Conservation (phyloP, 495 filamentous ascomycete genomes). For the Pseudevernia furfuracea region DNA sequence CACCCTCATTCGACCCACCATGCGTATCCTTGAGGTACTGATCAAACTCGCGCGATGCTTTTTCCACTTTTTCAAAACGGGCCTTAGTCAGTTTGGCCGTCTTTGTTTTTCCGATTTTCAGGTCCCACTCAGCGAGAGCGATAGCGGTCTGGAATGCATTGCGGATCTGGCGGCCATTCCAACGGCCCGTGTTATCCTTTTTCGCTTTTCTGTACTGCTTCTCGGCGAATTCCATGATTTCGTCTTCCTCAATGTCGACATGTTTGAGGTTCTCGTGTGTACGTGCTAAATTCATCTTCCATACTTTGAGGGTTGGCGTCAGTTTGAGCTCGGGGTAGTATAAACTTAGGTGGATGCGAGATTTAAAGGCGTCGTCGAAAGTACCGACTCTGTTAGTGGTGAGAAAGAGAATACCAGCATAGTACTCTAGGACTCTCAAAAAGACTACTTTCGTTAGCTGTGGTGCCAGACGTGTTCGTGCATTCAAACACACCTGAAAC, state of each 20-base stretch:
- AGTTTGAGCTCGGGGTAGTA: constrained; percentile 17
- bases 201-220: background rate
- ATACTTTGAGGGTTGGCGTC: constrained; percentile 15
- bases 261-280: background rate
- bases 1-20: background rate
- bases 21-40: background rate
- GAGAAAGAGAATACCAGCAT: constrained; percentile 48
- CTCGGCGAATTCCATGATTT: constrained; percentile 6
- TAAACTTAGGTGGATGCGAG: constrained; percentile 39
- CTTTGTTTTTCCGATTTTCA: background rate
- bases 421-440: constrained; percentile 47
- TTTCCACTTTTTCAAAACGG: background rate
- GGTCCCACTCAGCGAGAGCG: constrained; percentile 34
- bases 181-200: constrained; percentile 16
- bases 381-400: constrained; percentile 43
- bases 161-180: constrained; percentile 42
- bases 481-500: background rate
- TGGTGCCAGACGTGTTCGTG: background rate
- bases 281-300: constrained; percentile 1
- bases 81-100: background rate
- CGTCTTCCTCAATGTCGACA: background rate
- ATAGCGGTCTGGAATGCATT: constrained; percentile 41
- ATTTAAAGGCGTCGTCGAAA: constrained; percentile 44
- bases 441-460: constrained; percentile 33
- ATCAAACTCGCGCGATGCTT: background rate